These are phyloP conservation scores for Magnolia sinica DNA, from an alignment of 164 flowering plant species.

Conservation along the genomic window DNA sequence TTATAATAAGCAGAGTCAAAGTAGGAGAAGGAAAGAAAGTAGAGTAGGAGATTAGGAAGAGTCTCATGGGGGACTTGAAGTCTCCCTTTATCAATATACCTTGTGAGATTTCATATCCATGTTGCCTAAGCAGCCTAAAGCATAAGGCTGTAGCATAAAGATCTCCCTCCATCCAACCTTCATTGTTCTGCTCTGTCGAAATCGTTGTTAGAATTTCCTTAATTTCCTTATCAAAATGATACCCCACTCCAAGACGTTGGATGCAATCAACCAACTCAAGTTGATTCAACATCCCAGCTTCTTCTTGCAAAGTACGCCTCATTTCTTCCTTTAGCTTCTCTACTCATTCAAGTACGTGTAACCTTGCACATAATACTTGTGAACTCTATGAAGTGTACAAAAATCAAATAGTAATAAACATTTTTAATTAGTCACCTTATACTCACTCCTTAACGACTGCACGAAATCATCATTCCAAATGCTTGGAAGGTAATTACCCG, in stretches of 20 bases:
- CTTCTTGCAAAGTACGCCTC: not conserved
- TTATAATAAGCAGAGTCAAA: too few relatives aligned
- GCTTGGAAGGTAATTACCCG: too few relatives aligned
- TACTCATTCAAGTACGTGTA: not conserved
- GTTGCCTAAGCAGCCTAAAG: slow-evolving; percentile 28
- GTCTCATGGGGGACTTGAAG: too few relatives aligned
- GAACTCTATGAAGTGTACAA: too few relatives aligned
- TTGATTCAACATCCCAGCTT: not conserved
- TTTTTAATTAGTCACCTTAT: too few relatives aligned
- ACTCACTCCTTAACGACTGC: too few relatives aligned
- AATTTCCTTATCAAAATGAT: slow-evolving; percentile 33
- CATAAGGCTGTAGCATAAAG: slow-evolving; percentile 22
- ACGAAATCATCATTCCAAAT: too few relatives aligned
- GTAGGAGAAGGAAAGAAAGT: too few relatives aligned
- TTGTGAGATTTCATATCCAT: slow-evolving; percentile 10
- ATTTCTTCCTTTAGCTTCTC: slow-evolving; percentile 8
- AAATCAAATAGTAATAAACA: too few relatives aligned
- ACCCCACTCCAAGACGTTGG: slow-evolving; percentile 28
- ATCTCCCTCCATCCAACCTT: not conserved
- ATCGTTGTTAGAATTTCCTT: slow-evolving; percentile 4
- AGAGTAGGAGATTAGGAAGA: too few relatives aligned
- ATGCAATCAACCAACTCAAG: slow-evolving; percentile 25
- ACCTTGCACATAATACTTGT: not conserved
- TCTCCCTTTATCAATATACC: not conserved
- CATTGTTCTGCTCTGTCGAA: not conserved